Evolutionary conservation across 176 grass and related monocot genomes (phyloP), one percentile per base, ranked within the genome.

Genomic region (Chloris gayana): DNA sequence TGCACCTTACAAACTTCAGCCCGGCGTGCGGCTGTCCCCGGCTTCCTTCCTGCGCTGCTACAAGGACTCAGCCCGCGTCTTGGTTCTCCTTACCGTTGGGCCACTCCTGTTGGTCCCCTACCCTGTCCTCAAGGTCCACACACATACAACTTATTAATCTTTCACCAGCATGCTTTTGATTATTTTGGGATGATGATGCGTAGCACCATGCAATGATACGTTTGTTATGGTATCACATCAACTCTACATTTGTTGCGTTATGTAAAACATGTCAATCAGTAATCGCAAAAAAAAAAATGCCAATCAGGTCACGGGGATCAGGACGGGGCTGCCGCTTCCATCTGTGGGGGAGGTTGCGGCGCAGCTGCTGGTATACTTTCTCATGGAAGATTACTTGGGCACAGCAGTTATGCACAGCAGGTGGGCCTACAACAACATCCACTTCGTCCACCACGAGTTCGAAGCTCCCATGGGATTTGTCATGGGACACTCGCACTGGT

Each of bases 391-490:
- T 79, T 90, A 90, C 34, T 56, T 69, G 5, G 70, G 30, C 91
- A 94, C 70, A 67, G 88, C 2, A 66, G n/a, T 91, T 64, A 66
- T 94, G 51, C 88, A 94, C 24, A 76, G 70, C 9, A 60, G 42
- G 29, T 88, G 82, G 85, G 74, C 31, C 35, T 93, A 93, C 69
- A 82, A 93, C 25, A 85, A 88, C 5, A 83, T 93, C 69, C 91
- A 93, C 82, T 59, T 29, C 58, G 74, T 93, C 0, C 91, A 93
- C 74, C 91, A 90, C 72, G 88, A 93, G 72, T 90, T 83, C 88
- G 73, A 73, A 4, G 87, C 91, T 9, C 88, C 88, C 3, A 64
- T 93, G 21, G 82, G 85, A n/a, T 93, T 85, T 62, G 88, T 88
- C 1, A 88, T 74, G 9, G 83, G 82, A 6, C 85, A 90, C 59